These are phyloP conservation scores for Boletellus emodensis DNA, from an alignment of 768 basidiomycete species.

Conservation along the genomic window DNA sequence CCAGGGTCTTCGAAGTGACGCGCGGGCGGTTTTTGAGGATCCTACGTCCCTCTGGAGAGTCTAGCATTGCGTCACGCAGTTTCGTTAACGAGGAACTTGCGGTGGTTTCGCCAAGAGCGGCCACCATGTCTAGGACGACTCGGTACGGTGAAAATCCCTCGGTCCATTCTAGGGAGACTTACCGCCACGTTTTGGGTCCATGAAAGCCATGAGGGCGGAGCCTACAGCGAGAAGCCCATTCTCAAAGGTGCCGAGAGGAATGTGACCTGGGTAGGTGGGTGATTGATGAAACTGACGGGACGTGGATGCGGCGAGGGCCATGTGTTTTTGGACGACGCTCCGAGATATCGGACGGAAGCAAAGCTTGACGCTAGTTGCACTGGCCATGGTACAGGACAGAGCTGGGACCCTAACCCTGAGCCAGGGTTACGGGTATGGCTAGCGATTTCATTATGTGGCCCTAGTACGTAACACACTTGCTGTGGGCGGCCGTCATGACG, in stretches of 20 bases:
- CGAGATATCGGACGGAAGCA: neutral
- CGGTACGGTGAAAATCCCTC: neutral
- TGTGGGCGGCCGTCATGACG: too few species aligned
- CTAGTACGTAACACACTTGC: too few species aligned
- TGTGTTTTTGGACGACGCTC: neutral
- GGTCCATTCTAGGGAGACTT: conserved; percentile 23
- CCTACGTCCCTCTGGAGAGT: conserved; percentile 74
- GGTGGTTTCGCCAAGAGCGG: conserved; percentile 90
- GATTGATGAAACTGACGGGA: conserved; percentile 14
- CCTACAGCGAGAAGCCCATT: conserved; percentile 83
- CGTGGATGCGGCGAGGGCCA: neutral
- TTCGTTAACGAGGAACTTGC: conserved; percentile 73
- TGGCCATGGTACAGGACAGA: neutral
- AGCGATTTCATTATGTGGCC: neutral
- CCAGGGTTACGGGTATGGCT: conserved; percentile 5
- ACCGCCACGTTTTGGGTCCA: conserved; percentile 85
- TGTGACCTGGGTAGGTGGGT: conserved; percentile 74
- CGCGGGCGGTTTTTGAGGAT: conserved; percentile 83
- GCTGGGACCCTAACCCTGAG: conserved; percentile 16
- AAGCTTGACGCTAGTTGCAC: neutral
- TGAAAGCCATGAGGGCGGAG: conserved; percentile 76
- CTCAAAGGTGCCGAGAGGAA: conserved; percentile 79
- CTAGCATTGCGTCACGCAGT: conserved; percentile 74
- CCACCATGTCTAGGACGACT: conserved; percentile 78
- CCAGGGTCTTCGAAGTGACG: conserved; percentile 70